These are phyloP conservation scores for Trichoderma semiorbis DNA, from an alignment of 2,329 filamentous ascomycete species.

Conservation along the genomic window DNA sequence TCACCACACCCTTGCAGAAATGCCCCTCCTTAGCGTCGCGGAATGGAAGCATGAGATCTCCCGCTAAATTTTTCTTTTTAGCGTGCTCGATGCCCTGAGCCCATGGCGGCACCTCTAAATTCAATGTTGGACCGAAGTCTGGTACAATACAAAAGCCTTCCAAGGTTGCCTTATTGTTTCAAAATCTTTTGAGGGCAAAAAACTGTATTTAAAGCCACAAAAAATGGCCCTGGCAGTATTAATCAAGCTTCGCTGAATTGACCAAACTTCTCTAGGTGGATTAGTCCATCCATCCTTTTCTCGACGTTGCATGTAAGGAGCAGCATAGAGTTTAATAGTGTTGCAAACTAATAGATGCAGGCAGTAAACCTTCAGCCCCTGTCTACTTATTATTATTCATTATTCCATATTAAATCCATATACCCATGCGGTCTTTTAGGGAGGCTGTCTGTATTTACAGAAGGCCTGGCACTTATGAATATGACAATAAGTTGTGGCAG, in stretches of 20 bases:
- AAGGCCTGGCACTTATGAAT: neutral
- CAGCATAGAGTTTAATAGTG: neutral
- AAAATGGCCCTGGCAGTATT: neutral
- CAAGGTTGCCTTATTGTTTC: neutral
- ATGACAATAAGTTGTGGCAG: neutral
- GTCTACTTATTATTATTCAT: neutral
- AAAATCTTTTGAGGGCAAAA: neutral
- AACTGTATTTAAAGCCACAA: neutral
- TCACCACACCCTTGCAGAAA: constrained; percentile 8
- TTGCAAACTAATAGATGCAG: neutral
- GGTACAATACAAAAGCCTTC: neutral
- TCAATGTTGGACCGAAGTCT: neutral
- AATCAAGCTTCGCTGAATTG: neutral
- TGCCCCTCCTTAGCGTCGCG: constrained; percentile 4
- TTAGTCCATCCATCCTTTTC: neutral
- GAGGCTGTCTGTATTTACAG: neutral
- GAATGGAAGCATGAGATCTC: neutral
- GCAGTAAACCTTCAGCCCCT: neutral
- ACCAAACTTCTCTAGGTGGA: neutral
- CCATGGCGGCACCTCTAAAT: neutral
- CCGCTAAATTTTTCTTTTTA: constrained; percentile 8
- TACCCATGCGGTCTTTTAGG: neutral
- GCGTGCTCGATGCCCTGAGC: constrained; percentile 7
- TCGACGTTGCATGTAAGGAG: neutral
- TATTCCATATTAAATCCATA: too few relatives aligned